A percentile compares a stretch with the other conserved stretches of the same genome.
Conservation (phyloP, 1,284 basidiomycete genomes). For the Rhodotorula sp. region DNA sequence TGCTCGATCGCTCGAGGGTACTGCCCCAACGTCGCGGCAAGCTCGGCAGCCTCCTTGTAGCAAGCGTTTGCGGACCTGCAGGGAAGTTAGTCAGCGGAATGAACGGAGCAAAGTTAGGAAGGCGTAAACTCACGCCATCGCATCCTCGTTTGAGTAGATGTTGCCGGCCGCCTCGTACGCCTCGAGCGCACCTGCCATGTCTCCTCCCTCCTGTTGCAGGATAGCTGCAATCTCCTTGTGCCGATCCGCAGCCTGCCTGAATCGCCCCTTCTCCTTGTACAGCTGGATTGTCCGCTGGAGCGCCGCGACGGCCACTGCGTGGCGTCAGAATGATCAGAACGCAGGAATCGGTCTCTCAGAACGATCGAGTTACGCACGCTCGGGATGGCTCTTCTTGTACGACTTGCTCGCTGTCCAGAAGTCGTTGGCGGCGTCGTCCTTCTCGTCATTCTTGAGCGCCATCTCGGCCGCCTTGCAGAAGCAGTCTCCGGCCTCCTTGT, state of each 20-base stretch:
- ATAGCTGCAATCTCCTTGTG: conserved; percentile 87
- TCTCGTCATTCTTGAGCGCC: conserved; percentile 78
- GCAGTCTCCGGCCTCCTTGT: conserved; percentile 58
- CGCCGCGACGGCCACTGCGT: conserved; percentile 86
- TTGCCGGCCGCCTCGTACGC: conserved; percentile 91
- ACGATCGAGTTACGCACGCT: conserved; percentile 58
- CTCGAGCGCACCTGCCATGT: conserved; percentile 78
- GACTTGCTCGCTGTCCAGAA: conserved; percentile 96
- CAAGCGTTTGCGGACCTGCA: conserved; percentile 88
- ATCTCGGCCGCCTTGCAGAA: conserved; percentile 74
- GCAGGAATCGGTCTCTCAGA: neutral
- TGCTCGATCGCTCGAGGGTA: conserved; percentile 78
- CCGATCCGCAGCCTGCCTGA: conserved; percentile 95
- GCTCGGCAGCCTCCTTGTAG: conserved; percentile 92
- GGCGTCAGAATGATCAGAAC: neutral
- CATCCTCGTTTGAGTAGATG: conserved; percentile 97
- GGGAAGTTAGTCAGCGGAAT: neutral
- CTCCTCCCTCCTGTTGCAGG: conserved; percentile 69
- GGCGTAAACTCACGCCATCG: conserved; percentile 72
- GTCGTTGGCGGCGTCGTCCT: conserved; percentile 89
- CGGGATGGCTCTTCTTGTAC: conserved; percentile 82
- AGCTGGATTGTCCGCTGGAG: conserved; percentile 79
- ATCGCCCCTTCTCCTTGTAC: conserved; percentile 80
- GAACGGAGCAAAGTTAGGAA: neutral
- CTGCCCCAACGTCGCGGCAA: conserved; percentile 84